Conservation (phyloP, 495 filamentous ascomycete genomes). For the Aspergillus taichungensis region DNA sequence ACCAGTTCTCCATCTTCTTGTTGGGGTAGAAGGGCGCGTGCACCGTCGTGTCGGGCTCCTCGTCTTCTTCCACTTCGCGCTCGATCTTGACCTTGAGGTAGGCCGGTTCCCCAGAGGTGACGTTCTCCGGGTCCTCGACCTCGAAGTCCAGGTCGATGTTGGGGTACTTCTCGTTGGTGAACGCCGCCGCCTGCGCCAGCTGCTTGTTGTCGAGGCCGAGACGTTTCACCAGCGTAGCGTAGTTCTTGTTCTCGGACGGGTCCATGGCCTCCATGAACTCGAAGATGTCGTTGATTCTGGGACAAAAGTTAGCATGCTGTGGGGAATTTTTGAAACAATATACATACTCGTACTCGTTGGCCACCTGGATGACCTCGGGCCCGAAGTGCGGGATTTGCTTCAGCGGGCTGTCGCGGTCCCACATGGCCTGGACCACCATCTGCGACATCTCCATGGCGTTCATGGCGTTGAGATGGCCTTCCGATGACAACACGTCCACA, state of each 20-base stretch:
- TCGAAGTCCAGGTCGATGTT: constrained; percentile 86
- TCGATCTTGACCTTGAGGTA: constrained; percentile 82
- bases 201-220: constrained; percentile 75
- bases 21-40: constrained; percentile 93
- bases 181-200: constrained; percentile 77
- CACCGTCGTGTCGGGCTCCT: constrained; percentile 73
- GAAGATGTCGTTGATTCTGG: constrained; percentile 77
- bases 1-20: constrained; percentile 97
- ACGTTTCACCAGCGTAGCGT: constrained; percentile 61
- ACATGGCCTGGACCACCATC: constrained; percentile 99
- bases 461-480: constrained; percentile 94
- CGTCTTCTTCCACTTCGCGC: constrained; percentile 69
- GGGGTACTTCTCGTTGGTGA: constrained; percentile 96
- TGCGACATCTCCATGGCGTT: constrained; percentile 99
- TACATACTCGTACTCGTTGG: constrained; percentile 68
- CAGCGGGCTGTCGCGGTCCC: constrained; percentile 92
- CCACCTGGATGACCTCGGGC: constrained; percentile 71
- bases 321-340: not conserved
- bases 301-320: constrained; percentile 27
- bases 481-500: constrained; percentile 92
- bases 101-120: constrained; percentile 71
- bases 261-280: constrained; percentile 99
- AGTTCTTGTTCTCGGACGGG: constrained; percentile 76
- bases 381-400: constrained; percentile 97
- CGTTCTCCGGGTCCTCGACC: constrained; percentile 67